These are phyloP conservation scores for Ganoderma meredithae DNA, from an alignment of 1,284 basidiomycete genomes.

Conservation along the genomic window DNA sequence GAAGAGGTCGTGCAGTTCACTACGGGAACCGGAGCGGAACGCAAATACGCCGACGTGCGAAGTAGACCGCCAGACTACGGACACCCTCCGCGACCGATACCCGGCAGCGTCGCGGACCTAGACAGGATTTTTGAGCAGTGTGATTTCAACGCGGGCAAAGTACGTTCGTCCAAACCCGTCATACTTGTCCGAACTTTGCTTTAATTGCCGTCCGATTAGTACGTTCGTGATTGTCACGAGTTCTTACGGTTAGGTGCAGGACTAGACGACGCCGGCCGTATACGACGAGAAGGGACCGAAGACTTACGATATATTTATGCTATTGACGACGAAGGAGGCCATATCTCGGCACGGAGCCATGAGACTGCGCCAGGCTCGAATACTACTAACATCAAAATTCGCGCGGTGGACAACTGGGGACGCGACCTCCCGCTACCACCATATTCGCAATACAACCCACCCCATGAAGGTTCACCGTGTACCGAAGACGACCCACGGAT, in stretches of 20 bases:
- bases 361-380: constrained; percentile 12
- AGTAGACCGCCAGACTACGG: constrained; percentile 61
- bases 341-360: constrained; percentile 40
- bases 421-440: constrained; percentile 45
- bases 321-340: constrained; percentile 56
- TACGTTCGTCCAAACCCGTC: constrained; percentile 7
- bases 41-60: constrained; percentile 79
- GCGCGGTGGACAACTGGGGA: constrained; percentile 48
- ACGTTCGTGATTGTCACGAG: constrained; percentile 82
- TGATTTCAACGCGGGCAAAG: constrained; percentile 85
- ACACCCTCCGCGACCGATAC: constrained; percentile 85
- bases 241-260: constrained; percentile 72
- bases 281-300: constrained; percentile 65
- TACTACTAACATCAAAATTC: constrained; percentile 11
- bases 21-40: constrained; percentile 74
- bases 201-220: constrained; percentile 46
- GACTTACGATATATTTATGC: constrained; percentile 73
- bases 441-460: constrained; percentile 47
- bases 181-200: not conserved
- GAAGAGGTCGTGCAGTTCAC: constrained; percentile 47
- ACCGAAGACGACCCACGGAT: constrained; percentile 71
- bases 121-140: constrained; percentile 91
- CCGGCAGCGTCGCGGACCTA: constrained; percentile 85
- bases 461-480: constrained; percentile 53
- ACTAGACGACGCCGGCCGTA: constrained; percentile 64